Evolutionary conservation across 2,329 filamentous ascomycete species (phyloP), one percentile per base, ranked within the genome.

Genomic region (Stachybotrys elegans): DNA sequence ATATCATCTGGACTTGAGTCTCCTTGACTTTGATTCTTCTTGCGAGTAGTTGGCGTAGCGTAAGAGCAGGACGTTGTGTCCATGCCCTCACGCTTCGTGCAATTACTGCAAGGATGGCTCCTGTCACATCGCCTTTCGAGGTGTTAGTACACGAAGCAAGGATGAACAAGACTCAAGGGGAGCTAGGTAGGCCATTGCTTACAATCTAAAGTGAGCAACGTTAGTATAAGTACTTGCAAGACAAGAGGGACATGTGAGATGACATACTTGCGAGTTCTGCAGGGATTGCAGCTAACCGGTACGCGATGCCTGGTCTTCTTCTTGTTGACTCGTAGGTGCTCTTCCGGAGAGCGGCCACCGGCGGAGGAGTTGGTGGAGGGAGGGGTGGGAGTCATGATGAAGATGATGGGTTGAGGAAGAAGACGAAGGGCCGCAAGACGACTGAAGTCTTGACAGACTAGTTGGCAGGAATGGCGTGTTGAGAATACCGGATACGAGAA

Each of bases 301-400:
- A 96, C 84, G 47, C 92, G 78, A 60, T 97, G 96, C 62, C 92
- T 81, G 71, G 93, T 95, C 53, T 92, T 84, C 71, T 94, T 95
- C 53, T 92, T 84, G 47, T 96, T 87, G 41, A 96, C 84, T 55
- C 88, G 81, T 59, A 88, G 95, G 53, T 92, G 86, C 43, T 87
- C 81, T 63, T 95, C 88, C 25, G 91, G 89, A 36, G 90, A 95
- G 50, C 86, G 84, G 20, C 72, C 76, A 51, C 85, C 81, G 47
- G 83, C 83, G 51, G 89, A 93, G 8, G 88, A 86, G 27, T 82
- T 84, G 43, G 85, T 88, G 22, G 86, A 90, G 17, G 85, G 83
- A 44, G 88, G 85, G 41, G 87, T 90, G 20, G 86, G 86, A 48
- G 83, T 81, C 86, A 89, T 88, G 49, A 44, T 67, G 60, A 46